Percentiles rank a stretch among this genome's conserved stretches.
These are phyloP conservation scores for Paracoccidioides brasiliensis DNA, from an alignment of 2,329 filamentous ascomycete species.

Conservation along the genomic window DNA sequence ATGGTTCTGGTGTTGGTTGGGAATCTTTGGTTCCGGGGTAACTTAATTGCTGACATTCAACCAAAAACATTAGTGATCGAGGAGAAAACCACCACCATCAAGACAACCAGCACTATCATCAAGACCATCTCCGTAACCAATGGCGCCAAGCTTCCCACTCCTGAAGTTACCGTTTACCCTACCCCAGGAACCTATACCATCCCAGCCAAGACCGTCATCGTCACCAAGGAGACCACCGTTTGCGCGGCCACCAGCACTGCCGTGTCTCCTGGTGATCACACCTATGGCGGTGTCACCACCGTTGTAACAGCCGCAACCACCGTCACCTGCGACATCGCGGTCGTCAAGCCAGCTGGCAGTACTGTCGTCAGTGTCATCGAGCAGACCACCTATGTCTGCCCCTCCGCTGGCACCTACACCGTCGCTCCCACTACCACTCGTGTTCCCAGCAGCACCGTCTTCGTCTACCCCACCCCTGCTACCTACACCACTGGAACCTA, in stretches of 20 bases:
- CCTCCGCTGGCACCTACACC: slow-evolving; percentile 60
- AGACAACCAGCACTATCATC: slow-evolving; percentile 28
- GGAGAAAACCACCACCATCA: slow-evolving; percentile 22
- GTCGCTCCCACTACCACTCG: slow-evolving; percentile 55
- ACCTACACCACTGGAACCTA: slow-evolving; percentile 58
- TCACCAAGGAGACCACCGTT: slow-evolving; percentile 55
- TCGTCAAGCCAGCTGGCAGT: slow-evolving; percentile 43
- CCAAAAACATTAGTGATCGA: slow-evolving; percentile 6
- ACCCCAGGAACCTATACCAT: slow-evolving; percentile 64
- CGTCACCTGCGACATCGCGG: slow-evolving; percentile 57
- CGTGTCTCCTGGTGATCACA: slow-evolving; percentile 52
- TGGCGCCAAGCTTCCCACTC: slow-evolving; percentile 31
- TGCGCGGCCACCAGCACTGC: slow-evolving; percentile 50
- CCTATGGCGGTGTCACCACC: slow-evolving; percentile 59
- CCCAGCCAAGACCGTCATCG: slow-evolving; percentile 56
- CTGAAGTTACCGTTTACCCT: slow-evolving; percentile 40
- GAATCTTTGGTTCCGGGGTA: not conserved
- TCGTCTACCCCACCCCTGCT: slow-evolving; percentile 52
- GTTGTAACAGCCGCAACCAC: slow-evolving; percentile 54
- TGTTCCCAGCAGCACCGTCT: slow-evolving; percentile 39
- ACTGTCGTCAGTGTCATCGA: slow-evolving; percentile 54
- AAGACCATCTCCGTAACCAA: slow-evolving; percentile 21
- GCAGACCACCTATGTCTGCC: slow-evolving; percentile 61
- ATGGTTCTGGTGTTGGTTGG: not conserved
- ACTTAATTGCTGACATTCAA: slow-evolving; percentile 10